Percentiles rank a stretch among this genome's conserved stretches.
These are phyloP conservation scores for Candida coquimbonensis DNA, from an alignment of 805 yeast species.

Conservation along the genomic window DNA sequence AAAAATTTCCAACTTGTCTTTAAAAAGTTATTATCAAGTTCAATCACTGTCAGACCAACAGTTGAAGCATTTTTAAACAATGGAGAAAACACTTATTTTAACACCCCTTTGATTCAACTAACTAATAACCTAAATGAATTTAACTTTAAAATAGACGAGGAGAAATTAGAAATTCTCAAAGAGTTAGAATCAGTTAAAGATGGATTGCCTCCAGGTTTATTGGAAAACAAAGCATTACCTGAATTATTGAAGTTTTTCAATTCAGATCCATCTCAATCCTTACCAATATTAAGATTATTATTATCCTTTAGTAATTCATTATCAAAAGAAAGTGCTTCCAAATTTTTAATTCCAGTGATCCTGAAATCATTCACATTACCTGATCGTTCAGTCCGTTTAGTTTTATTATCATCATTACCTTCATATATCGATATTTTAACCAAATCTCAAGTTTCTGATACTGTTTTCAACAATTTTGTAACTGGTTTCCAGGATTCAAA, in stretches of 20 bases:
- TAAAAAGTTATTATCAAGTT: constrained; percentile 33
- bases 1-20: constrained; percentile 28
- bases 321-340: constrained; percentile 32
- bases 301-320: constrained; percentile 26
- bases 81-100: constrained; percentile 23
- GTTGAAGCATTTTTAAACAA: constrained; percentile 21
- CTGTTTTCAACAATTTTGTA: constrained; percentile 59
- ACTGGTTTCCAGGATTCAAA: constrained; percentile 86
- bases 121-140: constrained; percentile 50
- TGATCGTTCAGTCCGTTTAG: constrained; percentile 72
- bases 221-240: constrained; percentile 63
- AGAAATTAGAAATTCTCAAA: constrained; percentile 42
- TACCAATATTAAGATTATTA: constrained; percentile 21
- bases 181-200: constrained; percentile 28
- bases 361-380: constrained; percentile 53
- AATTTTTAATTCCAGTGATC: constrained; percentile 52
- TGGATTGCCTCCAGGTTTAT: constrained; percentile 42
- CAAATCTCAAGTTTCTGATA: constrained; percentile 57
- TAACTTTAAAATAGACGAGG: constrained; percentile 43
- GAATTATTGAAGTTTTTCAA: constrained; percentile 46
- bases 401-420: constrained; percentile 61
- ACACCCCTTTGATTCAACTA: constrained; percentile 43
- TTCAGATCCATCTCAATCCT: constrained; percentile 23
- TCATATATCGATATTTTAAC: constrained; percentile 42
- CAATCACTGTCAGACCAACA: constrained; percentile 33